Conservation (phyloP, 306 rosid species). For the Mimosa bimucronata region DNA sequence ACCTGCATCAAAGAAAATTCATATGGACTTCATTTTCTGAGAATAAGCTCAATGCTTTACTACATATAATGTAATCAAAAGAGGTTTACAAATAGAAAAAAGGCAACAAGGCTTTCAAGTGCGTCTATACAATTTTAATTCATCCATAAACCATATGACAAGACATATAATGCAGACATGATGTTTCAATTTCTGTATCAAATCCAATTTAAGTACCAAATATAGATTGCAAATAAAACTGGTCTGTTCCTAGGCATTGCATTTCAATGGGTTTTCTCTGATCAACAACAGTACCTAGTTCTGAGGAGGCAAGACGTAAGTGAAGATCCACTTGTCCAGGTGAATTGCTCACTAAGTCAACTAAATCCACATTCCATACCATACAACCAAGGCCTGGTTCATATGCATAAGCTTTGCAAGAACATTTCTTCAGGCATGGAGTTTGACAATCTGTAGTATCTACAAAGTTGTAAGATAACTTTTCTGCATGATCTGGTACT, state of each 20-base stretch:
- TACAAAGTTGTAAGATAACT: background rate
- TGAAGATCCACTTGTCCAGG: constrained; percentile 36
- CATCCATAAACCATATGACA: no score
- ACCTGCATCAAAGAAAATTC: background rate
- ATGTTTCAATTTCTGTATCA: no score
- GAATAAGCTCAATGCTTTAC: background rate
- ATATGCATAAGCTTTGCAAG: constrained; percentile 40
- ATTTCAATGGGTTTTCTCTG: background rate
- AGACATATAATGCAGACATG: no score
- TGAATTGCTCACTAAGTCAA: constrained; percentile 24
- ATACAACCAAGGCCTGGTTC: constrained; percentile 26
- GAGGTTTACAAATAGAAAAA: no score
- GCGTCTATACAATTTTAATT: no score
- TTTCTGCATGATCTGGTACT: constrained; percentile 37
- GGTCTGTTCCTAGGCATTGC: background rate
- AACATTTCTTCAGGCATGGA: constrained; percentile 31
- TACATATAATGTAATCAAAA: background rate
- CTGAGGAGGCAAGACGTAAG: constrained; percentile 27
- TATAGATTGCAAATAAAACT: no score
- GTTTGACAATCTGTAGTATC: constrained; percentile 14
- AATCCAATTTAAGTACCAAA: no score
- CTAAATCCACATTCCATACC: constrained; percentile 29
- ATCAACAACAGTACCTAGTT: constrained; percentile 7
- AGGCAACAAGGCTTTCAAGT: no score
- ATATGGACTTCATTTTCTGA: background rate